Conservation (phyloP, 108 stramenopile genomes). For the Nitzschia sp. region DNA sequence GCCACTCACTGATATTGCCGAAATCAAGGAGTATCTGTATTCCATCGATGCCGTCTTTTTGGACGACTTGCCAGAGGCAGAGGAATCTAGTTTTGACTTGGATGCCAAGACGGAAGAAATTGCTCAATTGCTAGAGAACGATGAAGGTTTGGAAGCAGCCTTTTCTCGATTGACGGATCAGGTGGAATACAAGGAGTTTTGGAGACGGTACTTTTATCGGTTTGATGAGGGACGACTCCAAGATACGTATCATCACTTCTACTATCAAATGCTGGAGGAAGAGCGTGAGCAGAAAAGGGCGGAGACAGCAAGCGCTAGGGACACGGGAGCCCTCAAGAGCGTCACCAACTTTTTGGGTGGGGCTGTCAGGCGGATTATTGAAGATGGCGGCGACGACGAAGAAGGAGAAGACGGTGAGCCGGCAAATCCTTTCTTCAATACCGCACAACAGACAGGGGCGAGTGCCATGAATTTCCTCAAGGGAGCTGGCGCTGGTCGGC, state of each 20-base stretch:
- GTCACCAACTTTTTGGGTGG: conserved; percentile 58
- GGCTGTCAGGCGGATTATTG: conserved; percentile 47
- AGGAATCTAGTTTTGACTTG: conserved; percentile 37
- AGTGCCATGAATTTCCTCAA: conserved; percentile 36
- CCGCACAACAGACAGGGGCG: neutral
- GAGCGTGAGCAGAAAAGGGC: neutral
- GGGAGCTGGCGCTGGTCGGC: conserved; percentile 35
- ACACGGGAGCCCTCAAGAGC: conserved; percentile 9
- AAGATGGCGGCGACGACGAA: conserved; percentile 33
- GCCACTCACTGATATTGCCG: neutral
- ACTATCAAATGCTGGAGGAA: conserved; percentile 15
- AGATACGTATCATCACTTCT: conserved; percentile 4
- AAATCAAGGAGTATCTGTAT: conserved; percentile 20
- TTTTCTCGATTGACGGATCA: conserved; percentile 42
- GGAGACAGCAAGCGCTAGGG: neutral
- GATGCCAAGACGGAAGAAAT: conserved; percentile 62
- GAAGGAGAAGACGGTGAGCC: conserved; percentile 18
- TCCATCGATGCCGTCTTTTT: conserved; percentile 3
- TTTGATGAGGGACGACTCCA: conserved; percentile 23
- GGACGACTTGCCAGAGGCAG: neutral
- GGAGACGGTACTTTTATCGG: conserved; percentile 72
- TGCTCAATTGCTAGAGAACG: conserved; percentile 38
- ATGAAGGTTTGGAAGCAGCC: conserved; percentile 46
- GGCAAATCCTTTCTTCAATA: neutral
- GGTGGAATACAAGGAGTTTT: conserved; percentile 72